A percentile compares a stretch with the other conserved stretches of the same genome.
Evolutionary conservation across 2,329 filamentous ascomycete genomes (phyloP).

Genomic region (Drechslerella stenobrocha): DNA sequence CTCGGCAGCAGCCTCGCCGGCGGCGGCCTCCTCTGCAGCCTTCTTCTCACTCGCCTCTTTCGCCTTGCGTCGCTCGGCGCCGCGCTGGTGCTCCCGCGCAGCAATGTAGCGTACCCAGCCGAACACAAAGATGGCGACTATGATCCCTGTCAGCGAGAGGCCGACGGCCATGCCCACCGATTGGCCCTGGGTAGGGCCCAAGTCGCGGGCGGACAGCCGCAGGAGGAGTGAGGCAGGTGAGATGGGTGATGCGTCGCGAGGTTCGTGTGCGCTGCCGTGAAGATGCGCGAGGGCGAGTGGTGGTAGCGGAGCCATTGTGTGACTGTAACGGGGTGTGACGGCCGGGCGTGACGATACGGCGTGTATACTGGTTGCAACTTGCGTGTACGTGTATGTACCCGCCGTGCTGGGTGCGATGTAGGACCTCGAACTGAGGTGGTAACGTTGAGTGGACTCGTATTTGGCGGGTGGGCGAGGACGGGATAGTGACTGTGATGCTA

Average conservation of each 20-base stretch:
- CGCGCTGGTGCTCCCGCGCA: constrained; percentile 31
- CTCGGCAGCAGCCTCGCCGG: constrained; percentile 13
- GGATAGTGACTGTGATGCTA: no score
- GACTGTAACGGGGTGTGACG: no score
- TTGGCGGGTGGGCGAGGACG: no score
- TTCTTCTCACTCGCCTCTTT: constrained; percentile 27
- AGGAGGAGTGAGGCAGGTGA: neutral
- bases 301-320: constrained; percentile 42
- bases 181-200: constrained; percentile 33
- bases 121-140: constrained; percentile 47
- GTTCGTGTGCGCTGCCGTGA: no score
- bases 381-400: no score
- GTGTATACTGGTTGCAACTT: no score
- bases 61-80: constrained; percentile 19
- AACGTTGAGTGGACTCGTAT: no score
- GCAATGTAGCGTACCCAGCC: constrained; percentile 42
- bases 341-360: no score
- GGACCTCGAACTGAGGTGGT: no score
- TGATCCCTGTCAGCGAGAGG: constrained; percentile 34
- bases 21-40: neutral
- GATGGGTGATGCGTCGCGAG: no score
- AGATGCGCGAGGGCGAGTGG: neutral
- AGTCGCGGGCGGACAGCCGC: constrained; percentile 25
- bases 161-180: constrained; percentile 42
- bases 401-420: no score